Evolutionary conservation across 805 yeast genomes (phyloP).

Genomic region (Candida gorgasii): DNA sequence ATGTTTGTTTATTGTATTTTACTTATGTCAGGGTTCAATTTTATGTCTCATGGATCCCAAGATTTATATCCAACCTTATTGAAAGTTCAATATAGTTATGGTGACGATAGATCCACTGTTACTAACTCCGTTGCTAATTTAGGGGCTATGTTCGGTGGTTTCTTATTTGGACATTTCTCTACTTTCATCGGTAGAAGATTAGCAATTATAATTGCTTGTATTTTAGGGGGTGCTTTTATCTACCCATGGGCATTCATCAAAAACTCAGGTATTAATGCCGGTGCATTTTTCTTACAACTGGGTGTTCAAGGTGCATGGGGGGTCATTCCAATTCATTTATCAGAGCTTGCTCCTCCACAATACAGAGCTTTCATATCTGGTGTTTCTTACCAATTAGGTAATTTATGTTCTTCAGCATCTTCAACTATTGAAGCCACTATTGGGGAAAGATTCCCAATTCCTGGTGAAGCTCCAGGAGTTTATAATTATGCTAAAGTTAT

Average conservation of each 20-base stretch:
- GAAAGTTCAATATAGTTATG: slow-evolving; percentile 32
- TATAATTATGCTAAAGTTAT: slow-evolving; percentile 60
- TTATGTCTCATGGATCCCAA: slow-evolving; percentile 44
- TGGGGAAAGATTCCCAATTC: slow-evolving; percentile 51
- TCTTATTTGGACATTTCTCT: slow-evolving; percentile 45
- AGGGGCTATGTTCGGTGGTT: slow-evolving; percentile 44
- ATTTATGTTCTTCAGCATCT: slow-evolving; percentile 64
- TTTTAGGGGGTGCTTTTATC: slow-evolving; percentile 40
- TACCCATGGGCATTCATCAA: slow-evolving; percentile 39
- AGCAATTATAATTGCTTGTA: slow-evolving; percentile 30
- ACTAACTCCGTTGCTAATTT: slow-evolving; percentile 42
- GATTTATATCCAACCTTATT: slow-evolving; percentile 44
- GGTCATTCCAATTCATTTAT: slow-evolving; percentile 60
- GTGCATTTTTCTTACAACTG: slow-evolving; percentile 61
- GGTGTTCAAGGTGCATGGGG: slow-evolving; percentile 75
- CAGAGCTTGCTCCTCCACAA: slow-evolving; percentile 63
- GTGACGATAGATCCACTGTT: slow-evolving; percentile 35
- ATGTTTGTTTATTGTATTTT: slow-evolving; percentile 56
- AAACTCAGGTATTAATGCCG: slow-evolving; percentile 51
- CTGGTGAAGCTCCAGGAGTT: slow-evolving; percentile 20
- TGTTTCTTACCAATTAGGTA: slow-evolving; percentile 67
- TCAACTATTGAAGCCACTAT: slow-evolving; percentile 68
- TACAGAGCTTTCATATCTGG: slow-evolving; percentile 66
- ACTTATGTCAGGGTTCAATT: slow-evolving; percentile 43
- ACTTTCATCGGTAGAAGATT: slow-evolving; percentile 40